Evolutionary conservation across 352 stramenopile genomes (phyloP).

Genomic region (Globisporangium cystogenes): DNA sequence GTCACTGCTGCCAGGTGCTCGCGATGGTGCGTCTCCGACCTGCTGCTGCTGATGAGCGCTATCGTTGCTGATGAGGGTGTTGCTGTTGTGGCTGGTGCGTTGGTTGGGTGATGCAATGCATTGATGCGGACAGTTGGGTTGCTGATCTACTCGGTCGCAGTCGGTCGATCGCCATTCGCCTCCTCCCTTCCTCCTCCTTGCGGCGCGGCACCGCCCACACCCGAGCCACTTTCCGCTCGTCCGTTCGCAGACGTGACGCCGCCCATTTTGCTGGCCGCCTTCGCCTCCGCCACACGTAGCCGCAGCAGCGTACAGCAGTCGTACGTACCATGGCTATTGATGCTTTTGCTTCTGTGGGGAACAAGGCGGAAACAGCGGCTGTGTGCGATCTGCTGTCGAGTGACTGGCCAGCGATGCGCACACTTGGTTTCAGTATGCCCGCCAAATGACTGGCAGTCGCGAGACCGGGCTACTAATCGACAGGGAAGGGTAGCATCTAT

Average conservation of each 20-base stretch:
- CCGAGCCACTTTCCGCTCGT: neutral
- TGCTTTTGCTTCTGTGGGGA: slow-evolving; percentile 86
- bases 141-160: neutral
- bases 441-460: slow-evolving; percentile 80
- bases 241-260: neutral
- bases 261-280: no score
- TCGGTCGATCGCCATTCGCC: neutral
- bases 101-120: no score
- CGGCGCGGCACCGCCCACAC: no score
- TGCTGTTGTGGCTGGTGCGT: neutral
- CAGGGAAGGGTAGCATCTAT: slow-evolving; percentile 16
- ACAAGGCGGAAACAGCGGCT: slow-evolving; percentile 32
- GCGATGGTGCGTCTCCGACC: no score
- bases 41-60: no score
- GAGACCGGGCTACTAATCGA: slow-evolving; percentile 33
- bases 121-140: no score
- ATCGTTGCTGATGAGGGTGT: neutral
- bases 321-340: slow-evolving; percentile 81
- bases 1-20: no score
- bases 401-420: slow-evolving; percentile 30
- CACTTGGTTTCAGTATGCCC: slow-evolving; percentile 58
- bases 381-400: slow-evolving; percentile 6
- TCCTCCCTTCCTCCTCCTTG: neutral
- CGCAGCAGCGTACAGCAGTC: no score
- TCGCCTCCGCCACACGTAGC: neutral